These are phyloP conservation scores for Irpex sp. DNA, from an alignment of 1,284 basidiomycete genomes.

Conservation along the genomic window DNA sequence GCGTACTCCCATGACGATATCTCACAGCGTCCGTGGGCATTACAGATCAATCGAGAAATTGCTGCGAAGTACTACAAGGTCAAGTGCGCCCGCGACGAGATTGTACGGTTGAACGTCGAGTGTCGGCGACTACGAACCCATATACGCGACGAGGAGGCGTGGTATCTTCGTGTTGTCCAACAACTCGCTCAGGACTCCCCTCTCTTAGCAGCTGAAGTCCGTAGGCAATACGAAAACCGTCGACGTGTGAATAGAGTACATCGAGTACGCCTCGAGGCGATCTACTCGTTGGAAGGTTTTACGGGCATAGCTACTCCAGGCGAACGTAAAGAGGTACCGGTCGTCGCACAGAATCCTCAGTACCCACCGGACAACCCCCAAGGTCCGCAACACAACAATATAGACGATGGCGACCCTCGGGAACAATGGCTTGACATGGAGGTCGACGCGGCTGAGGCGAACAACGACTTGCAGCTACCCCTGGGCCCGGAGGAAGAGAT, in stretches of 20 bases:
- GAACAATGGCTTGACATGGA: no score
- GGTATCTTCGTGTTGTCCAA: not conserved
- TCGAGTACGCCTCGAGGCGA: not conserved
- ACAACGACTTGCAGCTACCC: not conserved
- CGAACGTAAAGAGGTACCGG: not conserved
- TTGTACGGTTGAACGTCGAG: conserved; percentile 28
- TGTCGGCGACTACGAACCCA: conserved; percentile 20
- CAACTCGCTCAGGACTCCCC: not conserved
- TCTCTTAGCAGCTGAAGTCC: not conserved
- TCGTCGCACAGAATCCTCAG: not conserved
- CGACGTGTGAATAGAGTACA: not conserved
- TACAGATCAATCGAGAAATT: conserved; percentile 21
- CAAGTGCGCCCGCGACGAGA: conserved; percentile 30
- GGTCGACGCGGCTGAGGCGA: not conserved
- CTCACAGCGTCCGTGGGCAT: conserved; percentile 24
- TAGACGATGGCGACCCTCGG: no score
- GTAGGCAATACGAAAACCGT: not conserved
- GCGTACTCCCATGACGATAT: conserved; percentile 23
- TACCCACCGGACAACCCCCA: no score
- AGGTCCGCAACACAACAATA: no score
- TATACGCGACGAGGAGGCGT: conserved; percentile 21
- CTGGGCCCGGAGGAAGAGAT: not conserved
- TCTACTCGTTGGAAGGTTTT: not conserved
- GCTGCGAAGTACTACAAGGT: conserved; percentile 27
- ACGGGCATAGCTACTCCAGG: not conserved